phyloP scores from a whole-genome alignment of 352 stramenopile species.

The Pythium pectinolyticum region DNA sequence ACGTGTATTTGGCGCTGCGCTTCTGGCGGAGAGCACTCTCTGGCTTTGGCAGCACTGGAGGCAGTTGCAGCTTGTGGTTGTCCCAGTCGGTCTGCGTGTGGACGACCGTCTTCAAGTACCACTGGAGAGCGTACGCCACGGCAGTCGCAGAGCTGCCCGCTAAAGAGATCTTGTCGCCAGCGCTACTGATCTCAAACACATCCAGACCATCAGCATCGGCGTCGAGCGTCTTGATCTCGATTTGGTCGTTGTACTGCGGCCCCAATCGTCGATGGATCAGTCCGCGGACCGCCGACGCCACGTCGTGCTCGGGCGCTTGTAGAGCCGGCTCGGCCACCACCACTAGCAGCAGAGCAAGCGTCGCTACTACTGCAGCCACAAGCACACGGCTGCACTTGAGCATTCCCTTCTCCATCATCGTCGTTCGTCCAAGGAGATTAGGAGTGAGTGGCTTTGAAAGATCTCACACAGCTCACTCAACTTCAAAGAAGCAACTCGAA shows the following conservation, averaged over 20 bases:
- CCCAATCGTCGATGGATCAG: constrained; percentile 64
- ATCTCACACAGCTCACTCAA: constrained; percentile 22
- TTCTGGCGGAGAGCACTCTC: constrained; percentile 40
- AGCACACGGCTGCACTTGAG: too few relatives aligned
- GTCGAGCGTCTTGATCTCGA: constrained; percentile 49
- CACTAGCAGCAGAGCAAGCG: constrained; percentile 13
- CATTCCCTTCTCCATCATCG: neutral
- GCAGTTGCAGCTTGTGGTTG: constrained; percentile 68
- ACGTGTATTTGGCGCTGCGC: constrained; percentile 76
- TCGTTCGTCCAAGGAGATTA: neutral
- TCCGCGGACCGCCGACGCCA: constrained; percentile 43
- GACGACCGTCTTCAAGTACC: constrained; percentile 73
- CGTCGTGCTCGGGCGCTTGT: constrained; percentile 42
- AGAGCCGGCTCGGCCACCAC: constrained; percentile 26
- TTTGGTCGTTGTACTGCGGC: constrained; percentile 61
- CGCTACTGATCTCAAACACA: constrained; percentile 57
- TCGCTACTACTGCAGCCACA: constrained; percentile 6
- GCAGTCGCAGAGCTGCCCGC: constrained; percentile 54
- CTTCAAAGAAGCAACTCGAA: constrained; percentile 14
- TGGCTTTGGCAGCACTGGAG: constrained; percentile 47
- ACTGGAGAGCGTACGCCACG: constrained; percentile 72
- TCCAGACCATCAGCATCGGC: constrained; percentile 47
- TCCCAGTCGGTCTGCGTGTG: constrained; percentile 83
- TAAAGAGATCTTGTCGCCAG: constrained; percentile 40
- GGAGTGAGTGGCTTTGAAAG: constrained; percentile 12